Evolutionary conservation across 352 stramenopile genomes (phyloP), one percentile per base, ranked within the genome.

Genomic region (Pythium dissimile): DNA sequence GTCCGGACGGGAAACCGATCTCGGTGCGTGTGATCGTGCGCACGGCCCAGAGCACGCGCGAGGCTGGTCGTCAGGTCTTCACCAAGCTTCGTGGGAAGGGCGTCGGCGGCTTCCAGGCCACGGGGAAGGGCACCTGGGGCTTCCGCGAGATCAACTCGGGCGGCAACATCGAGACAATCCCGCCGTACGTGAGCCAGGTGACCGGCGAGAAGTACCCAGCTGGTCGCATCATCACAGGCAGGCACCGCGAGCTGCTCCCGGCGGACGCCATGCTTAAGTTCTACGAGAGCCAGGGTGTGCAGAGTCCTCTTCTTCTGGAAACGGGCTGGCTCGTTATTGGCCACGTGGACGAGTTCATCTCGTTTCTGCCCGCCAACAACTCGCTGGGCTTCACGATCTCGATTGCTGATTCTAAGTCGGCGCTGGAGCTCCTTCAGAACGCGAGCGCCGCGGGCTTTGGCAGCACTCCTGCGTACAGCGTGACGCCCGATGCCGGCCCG

Each of bases 101-200:
- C 20, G 39, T 52, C 13, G 52, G 52, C 16, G 52, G 20, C 2
- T 59, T 51, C 20, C 52, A 59, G 20, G 39, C 52, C 5, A 43
- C 42, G 12, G 52, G 52, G 7, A 59, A 59, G 11, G 52, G 52
- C 16, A 59, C 52, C 11, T 59, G 44, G 23, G 52, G 52, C 27
- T 59, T 59, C 31, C 52, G 42, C n/a, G 52, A 59, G 41, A 45
- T 59, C 52, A 59, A 59, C 23, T 59, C 52, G 2, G 52, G 52
- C 2, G 52, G 52, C 7, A 59, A 59, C 52, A 59, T 59, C 28
- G 52, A 59, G 41, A 59, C 52, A 11, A 59, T 59, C 21, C 52
- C 52, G 1, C 52, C 52, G 20, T 51, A 59, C 31, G 28, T 37
- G 23, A 59, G 52, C 52, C 42, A 35, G 30, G 41, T 50, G 10